These are phyloP conservation scores for Dothistroma pini DNA, from an alignment of 2,329 filamentous ascomycete species.

Conservation along the genomic window DNA sequence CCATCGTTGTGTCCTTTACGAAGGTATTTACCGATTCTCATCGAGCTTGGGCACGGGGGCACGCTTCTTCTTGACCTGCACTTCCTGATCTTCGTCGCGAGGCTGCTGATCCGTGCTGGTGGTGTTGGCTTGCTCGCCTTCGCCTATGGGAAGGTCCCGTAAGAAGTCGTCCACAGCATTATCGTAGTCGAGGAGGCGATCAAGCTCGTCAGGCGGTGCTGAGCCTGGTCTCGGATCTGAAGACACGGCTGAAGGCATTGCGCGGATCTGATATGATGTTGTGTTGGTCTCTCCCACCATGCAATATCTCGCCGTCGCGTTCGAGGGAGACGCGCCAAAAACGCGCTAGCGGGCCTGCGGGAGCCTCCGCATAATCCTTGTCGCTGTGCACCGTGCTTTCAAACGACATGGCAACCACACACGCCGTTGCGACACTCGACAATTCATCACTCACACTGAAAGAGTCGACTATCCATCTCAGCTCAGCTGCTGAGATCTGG, in stretches of 20 bases:
- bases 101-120: constrained; percentile 41
- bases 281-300: neutral
- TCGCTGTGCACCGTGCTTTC: neutral
- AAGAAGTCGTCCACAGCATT: constrained; percentile 53
- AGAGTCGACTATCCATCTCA: neutral
- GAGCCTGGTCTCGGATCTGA: constrained; percentile 19
- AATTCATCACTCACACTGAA: neutral
- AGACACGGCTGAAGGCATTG: constrained; percentile 32
- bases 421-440: neutral
- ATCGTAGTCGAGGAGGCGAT: constrained; percentile 75
- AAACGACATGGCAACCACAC: neutral
- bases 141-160: constrained; percentile 41
- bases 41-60: constrained; percentile 82
- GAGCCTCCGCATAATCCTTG: neutral
- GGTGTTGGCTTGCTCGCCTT: constrained; percentile 35
- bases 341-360: neutral
- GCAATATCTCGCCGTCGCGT: constrained; percentile 1
- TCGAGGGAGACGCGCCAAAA: constrained; percentile 9
- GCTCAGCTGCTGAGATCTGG: too few species aligned
- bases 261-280: constrained; percentile 11
- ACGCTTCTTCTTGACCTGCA: constrained; percentile 74
- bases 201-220: constrained; percentile 47
- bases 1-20: neutral
- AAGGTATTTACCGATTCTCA: constrained; percentile 59
- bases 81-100: constrained; percentile 78